These are phyloP conservation scores for Darksidea phi DNA, from an alignment of 495 filamentous ascomycete genomes.

Conservation along the genomic window DNA sequence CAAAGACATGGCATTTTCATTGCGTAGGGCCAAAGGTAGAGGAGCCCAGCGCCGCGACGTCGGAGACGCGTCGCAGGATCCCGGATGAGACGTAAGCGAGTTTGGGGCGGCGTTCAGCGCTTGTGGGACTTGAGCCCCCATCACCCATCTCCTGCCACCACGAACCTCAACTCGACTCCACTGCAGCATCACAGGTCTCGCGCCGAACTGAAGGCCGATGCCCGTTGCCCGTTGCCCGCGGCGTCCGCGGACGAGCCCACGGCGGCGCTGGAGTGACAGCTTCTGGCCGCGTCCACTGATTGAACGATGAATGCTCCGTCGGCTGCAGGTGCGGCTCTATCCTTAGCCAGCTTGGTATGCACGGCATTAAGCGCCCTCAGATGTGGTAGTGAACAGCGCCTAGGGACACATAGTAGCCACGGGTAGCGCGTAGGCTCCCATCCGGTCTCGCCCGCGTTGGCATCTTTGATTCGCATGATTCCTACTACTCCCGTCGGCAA, in stretches of 20 bases:
- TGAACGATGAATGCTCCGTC: too few species aligned
- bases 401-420: too few species aligned
- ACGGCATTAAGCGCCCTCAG: background rate
- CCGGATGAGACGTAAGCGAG: conserved; percentile 5
- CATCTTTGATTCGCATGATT: background rate
- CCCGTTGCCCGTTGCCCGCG: too few species aligned
- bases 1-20: conserved; percentile 4
- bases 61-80: conserved; percentile 27
- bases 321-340: background rate
- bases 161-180: background rate
- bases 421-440: background rate
- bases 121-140: background rate
- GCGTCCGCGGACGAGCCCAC: too few species aligned
- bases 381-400: too few species aligned
- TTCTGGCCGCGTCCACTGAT: too few species aligned
- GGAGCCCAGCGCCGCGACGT: conserved; percentile 6
- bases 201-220: too few species aligned
- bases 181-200: too few species aligned
- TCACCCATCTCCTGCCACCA: too few species aligned
- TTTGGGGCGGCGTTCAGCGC: conserved; percentile 12
- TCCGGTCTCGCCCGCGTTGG: background rate
- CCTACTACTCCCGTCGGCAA: background rate
- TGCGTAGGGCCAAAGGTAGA: conserved; percentile 13
- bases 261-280: too few species aligned
- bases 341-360: background rate